Percentiles rank a stretch among this genome's conserved stretches.
Conservation (phyloP, 2,329 filamentous ascomycete genomes). For the Microthyrium microscopicum region DNA sequence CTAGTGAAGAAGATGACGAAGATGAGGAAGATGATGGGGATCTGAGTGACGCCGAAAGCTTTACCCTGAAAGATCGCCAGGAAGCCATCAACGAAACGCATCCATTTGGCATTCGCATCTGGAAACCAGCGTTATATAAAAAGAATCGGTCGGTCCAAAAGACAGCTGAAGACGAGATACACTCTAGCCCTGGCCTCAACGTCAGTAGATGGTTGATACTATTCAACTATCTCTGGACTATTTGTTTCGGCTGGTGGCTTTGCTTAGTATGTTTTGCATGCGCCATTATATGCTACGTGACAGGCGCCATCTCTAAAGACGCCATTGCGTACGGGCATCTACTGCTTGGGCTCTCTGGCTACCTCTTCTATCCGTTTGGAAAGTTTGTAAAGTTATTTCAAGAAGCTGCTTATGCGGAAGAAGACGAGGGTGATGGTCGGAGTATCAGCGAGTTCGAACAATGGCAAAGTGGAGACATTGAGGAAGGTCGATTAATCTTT, state of each 20-base stretch:
- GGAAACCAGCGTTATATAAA: constrained; percentile 97
- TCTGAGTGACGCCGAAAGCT: constrained; percentile 87
- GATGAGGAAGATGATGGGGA: constrained; percentile 51
- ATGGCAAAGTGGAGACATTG: constrained; percentile 94
- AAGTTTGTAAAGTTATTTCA: constrained; percentile 88
- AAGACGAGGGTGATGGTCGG: constrained; percentile 87
- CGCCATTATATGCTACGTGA: constrained; percentile 60
- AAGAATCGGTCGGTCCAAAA: constrained; percentile 93
- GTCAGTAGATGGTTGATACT: constrained; percentile 73
- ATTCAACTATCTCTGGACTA: constrained; percentile 81
- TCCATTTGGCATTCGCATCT: constrained; percentile 95
- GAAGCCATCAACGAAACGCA: constrained; percentile 98
- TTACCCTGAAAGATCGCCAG: constrained; percentile 91
- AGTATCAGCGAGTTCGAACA: constrained; percentile 98
- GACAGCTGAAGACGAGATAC: constrained; percentile 89
- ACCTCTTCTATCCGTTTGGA: constrained; percentile 91
- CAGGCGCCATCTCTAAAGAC: constrained; percentile 59
- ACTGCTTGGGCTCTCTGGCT: constrained; percentile 67
- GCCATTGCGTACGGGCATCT: constrained; percentile 73
- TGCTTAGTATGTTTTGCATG: constrained; percentile 57
- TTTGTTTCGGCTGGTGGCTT: constrained; percentile 95
- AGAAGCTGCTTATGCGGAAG: constrained; percentile 84
- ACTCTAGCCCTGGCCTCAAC: constrained; percentile 76
- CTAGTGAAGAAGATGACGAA: constrained; percentile 23
- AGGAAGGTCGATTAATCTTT: constrained; percentile 91